phyloP scores from a whole-genome alignment of 73 alveolate genomes.

The Tetrahymena malaccensis region DNA sequence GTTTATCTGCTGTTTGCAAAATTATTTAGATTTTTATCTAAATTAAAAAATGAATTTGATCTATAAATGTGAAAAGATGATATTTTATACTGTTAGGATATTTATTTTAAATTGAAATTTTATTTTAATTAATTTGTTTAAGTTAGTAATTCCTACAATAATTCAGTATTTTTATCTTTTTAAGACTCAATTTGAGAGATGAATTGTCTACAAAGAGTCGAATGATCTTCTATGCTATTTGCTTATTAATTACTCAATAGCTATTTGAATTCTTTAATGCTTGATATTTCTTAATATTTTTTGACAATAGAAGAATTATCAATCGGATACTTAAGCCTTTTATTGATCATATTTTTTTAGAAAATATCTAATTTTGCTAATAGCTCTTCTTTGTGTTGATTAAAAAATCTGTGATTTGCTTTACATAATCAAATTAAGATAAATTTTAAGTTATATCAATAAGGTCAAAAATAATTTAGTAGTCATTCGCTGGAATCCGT shows the following conservation, averaged over 20 bases:
- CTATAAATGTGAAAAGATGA: neutral
- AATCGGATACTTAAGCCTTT: neutral
- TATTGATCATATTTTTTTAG: neutral
- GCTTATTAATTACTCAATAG: too few species aligned
- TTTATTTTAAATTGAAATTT: too few species aligned
- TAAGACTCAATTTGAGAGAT: neutral
- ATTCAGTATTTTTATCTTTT: neutral
- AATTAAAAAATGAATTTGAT: too few species aligned
- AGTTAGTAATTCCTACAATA: neutral
- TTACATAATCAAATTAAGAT: neutral
- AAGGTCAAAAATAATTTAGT: neutral
- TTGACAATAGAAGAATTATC: too few species aligned
- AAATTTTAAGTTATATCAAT: neutral
- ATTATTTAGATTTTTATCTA: neutral
- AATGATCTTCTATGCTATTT: neutral
- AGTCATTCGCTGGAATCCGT: neutral
- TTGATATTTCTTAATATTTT: neutral
- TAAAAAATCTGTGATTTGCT: neutral
- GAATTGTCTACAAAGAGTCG: neutral
- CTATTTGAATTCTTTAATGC: too few species aligned
- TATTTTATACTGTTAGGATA: neutral
- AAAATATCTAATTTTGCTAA: neutral
- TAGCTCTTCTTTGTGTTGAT: neutral
- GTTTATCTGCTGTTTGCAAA: too few species aligned
- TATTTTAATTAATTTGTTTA: neutral